Evolutionary conservation across 768 basidiomycete genomes (phyloP).

Genomic region (Rhizopogon vinicolor): DNA sequence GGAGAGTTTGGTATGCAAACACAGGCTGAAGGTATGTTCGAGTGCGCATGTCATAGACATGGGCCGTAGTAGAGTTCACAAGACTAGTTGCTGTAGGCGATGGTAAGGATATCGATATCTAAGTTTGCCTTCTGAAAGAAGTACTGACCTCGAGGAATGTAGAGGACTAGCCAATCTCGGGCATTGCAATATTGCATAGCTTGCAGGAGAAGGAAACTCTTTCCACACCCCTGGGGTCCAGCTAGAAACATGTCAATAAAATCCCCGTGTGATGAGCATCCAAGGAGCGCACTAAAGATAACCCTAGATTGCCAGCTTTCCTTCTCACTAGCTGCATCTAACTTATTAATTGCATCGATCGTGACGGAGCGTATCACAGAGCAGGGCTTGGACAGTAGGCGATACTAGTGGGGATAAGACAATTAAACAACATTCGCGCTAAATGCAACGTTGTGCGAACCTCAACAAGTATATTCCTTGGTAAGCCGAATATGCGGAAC

Average conservation of each 20-base stretch:
- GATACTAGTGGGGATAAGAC: constrained; percentile 40
- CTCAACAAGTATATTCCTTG: constrained; percentile 66
- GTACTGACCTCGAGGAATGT: constrained; percentile 70
- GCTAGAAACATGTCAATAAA: constrained; percentile 34
- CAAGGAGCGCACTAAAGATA: constrained; percentile 55
- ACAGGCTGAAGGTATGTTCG: constrained; percentile 73
- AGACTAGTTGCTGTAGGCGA: constrained; percentile 42
- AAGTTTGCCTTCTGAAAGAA: background rate
- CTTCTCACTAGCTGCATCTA: constrained; percentile 46
- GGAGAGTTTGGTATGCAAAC: constrained; percentile 59
- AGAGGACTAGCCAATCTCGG: constrained; percentile 77
- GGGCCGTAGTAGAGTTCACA: constrained; percentile 71
- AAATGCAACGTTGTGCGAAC: constrained; percentile 32
- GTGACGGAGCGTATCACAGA: constrained; percentile 72
- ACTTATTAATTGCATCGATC: constrained; percentile 42
- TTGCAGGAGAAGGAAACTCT: constrained; percentile 76
- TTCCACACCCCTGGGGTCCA: constrained; percentile 74
- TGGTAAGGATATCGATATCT: background rate
- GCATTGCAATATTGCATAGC: constrained; percentile 61
- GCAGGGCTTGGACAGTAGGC: constrained; percentile 64
- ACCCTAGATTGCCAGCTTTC: constrained; percentile 51
- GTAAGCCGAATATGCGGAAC: constrained; percentile 66
- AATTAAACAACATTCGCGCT: background rate
- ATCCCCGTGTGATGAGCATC: background rate
- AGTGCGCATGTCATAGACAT: constrained; percentile 71